Conservation (phyloP, 2,329 filamentous ascomycete species). For the Geoglossum cookeanum region DNA sequence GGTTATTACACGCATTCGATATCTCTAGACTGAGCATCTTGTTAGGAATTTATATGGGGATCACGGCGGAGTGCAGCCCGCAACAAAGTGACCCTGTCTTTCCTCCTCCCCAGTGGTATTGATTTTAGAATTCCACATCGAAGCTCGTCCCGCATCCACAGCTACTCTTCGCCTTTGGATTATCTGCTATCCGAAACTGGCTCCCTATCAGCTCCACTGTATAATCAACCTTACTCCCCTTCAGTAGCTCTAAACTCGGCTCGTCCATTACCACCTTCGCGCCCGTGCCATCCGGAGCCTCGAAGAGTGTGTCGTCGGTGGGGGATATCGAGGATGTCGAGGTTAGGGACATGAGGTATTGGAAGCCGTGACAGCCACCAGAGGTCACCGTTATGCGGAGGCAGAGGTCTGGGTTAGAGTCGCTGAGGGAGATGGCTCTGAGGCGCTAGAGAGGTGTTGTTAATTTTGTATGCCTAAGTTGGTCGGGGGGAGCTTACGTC, state of each 20-base stretch:
- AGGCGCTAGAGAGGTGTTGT: slow-evolving; percentile 32
- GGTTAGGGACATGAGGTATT: slow-evolving; percentile 83
- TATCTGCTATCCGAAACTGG: slow-evolving; percentile 93
- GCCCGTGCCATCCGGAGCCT: slow-evolving; percentile 38
- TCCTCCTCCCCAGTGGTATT: no score
- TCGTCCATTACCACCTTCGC: slow-evolving; percentile 83
- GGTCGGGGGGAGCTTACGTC: slow-evolving; percentile 32
- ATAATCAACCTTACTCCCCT: slow-evolving; percentile 89
- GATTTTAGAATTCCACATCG: slow-evolving; percentile 54
- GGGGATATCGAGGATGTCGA: slow-evolving; percentile 14
- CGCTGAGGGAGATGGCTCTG: slow-evolving; percentile 52
- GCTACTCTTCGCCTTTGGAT: slow-evolving; percentile 77
- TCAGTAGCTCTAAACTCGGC: slow-evolving; percentile 69
- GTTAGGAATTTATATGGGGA: no score
- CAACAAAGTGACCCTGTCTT: no score
- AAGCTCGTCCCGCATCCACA: slow-evolving; percentile 97
- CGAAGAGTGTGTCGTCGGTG: slow-evolving; percentile 64
- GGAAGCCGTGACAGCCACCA: slow-evolving; percentile 93
- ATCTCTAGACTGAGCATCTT: no score
- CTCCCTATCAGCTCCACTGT: slow-evolving; percentile 88
- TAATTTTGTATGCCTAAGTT: background rate
- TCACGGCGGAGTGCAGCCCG: no score
- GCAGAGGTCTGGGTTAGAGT: slow-evolving; percentile 58
- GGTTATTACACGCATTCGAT: no score
- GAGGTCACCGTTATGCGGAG: slow-evolving; percentile 85